phyloP scores from a whole-genome alignment of 169 alveolate genomes.

The Amoebophrya sp. region DNA sequence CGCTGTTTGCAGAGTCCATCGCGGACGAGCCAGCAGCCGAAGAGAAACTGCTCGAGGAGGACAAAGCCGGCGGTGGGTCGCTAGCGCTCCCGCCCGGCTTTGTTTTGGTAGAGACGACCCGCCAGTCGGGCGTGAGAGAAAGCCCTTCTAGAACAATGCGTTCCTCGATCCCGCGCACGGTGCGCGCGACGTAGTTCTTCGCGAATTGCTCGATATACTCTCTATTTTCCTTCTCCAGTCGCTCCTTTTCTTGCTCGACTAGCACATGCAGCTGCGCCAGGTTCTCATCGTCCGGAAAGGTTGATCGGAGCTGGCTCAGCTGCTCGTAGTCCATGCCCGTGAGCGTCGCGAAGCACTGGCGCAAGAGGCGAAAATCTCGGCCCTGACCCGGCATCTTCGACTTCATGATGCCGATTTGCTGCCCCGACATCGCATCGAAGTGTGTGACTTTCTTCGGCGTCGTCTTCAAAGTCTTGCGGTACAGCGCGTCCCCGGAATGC shows the following conservation, averaged over 20 bases:
- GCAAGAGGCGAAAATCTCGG: too few species aligned
- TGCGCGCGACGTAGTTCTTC: background rate
- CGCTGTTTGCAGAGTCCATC: too few species aligned
- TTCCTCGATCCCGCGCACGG: background rate
- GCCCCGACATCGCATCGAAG: background rate
- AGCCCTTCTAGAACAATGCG: too few species aligned
- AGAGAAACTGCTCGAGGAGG: too few species aligned
- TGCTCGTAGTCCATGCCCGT: background rate
- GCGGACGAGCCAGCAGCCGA: too few species aligned
- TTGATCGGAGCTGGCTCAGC: background rate
- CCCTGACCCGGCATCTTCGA: background rate
- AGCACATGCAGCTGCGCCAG: background rate
- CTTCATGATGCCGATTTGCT: background rate
- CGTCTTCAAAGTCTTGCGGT: background rate
- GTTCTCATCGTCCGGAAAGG: background rate
- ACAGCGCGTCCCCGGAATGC: background rate
- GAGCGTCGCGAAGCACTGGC: background rate
- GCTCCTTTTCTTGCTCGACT: background rate
- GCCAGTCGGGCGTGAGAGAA: too few species aligned
- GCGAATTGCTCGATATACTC: background rate
- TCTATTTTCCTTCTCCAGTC: background rate
- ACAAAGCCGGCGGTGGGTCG: too few species aligned
- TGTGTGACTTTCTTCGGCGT: background rate
- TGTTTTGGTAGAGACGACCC: too few species aligned
- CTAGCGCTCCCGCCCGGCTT: too few species aligned